Evolutionary conservation across 75 land plant genomes (phyloP).

Genomic region (Chamaecyparis obtusa): DNA sequence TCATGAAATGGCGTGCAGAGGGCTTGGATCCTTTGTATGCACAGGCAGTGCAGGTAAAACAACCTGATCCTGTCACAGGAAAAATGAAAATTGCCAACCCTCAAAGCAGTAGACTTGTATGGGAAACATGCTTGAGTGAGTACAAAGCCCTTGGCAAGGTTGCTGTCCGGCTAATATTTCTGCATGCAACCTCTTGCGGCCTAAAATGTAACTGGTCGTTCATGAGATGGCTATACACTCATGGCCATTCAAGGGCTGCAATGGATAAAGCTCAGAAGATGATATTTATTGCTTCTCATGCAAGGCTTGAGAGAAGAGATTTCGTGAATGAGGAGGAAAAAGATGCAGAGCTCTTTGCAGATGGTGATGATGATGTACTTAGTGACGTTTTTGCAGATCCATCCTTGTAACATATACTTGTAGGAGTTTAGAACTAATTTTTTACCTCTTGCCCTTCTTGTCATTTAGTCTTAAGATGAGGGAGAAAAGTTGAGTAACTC

Average conservation of each 20-base stretch:
- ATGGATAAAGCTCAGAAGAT: constrained; percentile 79
- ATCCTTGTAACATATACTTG: constrained; percentile 19
- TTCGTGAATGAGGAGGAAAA: constrained; percentile 71
- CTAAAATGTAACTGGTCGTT: constrained; percentile 71
- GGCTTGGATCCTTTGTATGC: constrained; percentile 93
- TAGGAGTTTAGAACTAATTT: constrained; percentile 12
- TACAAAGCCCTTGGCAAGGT: constrained; percentile 77
- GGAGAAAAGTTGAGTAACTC: neutral
- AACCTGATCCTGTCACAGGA: constrained; percentile 73
- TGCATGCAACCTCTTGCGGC: constrained; percentile 80
- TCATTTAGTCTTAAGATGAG: constrained; percentile 1
- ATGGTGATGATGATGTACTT: constrained; percentile 50
- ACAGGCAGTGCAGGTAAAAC: constrained; percentile 84
- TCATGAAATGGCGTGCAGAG: constrained; percentile 93
- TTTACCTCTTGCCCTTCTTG: constrained; percentile 15
- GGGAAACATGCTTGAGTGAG: constrained; percentile 90
- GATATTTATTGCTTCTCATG: constrained; percentile 80
- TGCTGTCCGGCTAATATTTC: constrained; percentile 78
- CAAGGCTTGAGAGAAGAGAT: constrained; percentile 70
- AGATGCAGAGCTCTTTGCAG: constrained; percentile 65
- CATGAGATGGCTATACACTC: constrained; percentile 49
- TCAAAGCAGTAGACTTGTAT: constrained; percentile 84
- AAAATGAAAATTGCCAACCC: constrained; percentile 78
- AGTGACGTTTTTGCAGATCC: constrained; percentile 62
- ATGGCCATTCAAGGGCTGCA: constrained; percentile 41